Percentiles rank a stretch among this genome's conserved stretches.
These are phyloP conservation scores for Crithidia expoeki DNA, from an alignment of 208 protist genomes.

Conservation along the genomic window DNA sequence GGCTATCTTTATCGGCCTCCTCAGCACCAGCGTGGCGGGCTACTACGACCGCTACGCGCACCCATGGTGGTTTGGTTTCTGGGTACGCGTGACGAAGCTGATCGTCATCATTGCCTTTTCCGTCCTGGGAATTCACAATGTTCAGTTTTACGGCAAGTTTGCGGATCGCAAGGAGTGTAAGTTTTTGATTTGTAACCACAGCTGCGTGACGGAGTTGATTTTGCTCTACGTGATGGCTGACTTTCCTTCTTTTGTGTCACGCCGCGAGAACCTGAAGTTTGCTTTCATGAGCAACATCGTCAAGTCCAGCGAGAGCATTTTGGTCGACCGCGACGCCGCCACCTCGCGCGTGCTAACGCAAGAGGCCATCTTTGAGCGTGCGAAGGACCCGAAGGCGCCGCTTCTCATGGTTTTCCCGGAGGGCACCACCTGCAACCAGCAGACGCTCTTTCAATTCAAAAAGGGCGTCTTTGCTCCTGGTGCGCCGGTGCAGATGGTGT, in stretches of 20 bases:
- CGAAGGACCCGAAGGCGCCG: constrained; percentile 46
- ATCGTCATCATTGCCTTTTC: constrained; percentile 37
- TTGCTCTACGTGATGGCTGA: constrained; percentile 56
- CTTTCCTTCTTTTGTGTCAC: constrained; percentile 85
- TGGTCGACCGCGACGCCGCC: constrained; percentile 75
- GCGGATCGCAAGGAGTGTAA: constrained; percentile 61
- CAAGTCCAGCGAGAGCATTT: constrained; percentile 56
- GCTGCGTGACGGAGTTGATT: constrained; percentile 79
- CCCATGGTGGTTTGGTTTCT: constrained; percentile 60
- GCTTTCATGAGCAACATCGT: constrained; percentile 65
- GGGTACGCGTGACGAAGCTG: constrained; percentile 35
- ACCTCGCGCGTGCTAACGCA: constrained; percentile 61
- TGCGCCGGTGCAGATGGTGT: constrained; percentile 89
- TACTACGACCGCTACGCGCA: constrained; percentile 45
- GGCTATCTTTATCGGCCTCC: constrained; percentile 45
- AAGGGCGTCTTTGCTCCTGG: constrained; percentile 88
- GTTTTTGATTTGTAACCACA: constrained; percentile 82
- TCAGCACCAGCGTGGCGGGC: constrained; percentile 36
- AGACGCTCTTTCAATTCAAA: constrained; percentile 81
- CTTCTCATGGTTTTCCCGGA: constrained; percentile 92
- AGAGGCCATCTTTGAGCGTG: constrained; percentile 58
- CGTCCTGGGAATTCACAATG: constrained; percentile 61
- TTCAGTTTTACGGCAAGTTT: constrained; percentile 65
- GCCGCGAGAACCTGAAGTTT: constrained; percentile 69
- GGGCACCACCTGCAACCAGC: constrained; percentile 83